Evolutionary conservation across 2,329 filamentous ascomycete species (phyloP).

Genomic region (Pseudogymnoascus sp.): DNA sequence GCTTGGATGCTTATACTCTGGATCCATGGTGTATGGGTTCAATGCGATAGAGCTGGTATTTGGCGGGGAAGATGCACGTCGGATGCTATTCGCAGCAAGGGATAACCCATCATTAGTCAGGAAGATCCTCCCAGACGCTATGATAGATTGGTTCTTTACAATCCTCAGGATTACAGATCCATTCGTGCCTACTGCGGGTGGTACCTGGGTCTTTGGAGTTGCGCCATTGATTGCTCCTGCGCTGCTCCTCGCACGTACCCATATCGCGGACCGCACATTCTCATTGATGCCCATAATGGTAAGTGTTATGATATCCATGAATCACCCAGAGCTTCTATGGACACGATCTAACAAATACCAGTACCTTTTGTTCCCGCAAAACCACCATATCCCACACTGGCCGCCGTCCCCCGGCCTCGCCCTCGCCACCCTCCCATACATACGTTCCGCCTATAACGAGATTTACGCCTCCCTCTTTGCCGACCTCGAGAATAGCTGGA

Average conservation of each 20-base stretch:
- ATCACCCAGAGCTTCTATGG: constrained; percentile 17
- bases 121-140: background rate
- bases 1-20: constrained; percentile 40
- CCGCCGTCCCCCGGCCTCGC: constrained; percentile 58
- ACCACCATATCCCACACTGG: constrained; percentile 20
- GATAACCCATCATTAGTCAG: background rate
- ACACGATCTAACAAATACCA: constrained; percentile 10
- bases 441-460: constrained; percentile 56
- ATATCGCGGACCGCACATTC: constrained; percentile 45
- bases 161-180: constrained; percentile 20
- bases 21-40: constrained; percentile 50
- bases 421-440: constrained; percentile 58
- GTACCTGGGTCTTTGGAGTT: constrained; percentile 36
- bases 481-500: constrained; percentile 27
- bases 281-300: constrained; percentile 30
- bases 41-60: constrained; percentile 61
- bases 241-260: constrained; percentile 60
- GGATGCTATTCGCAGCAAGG: constrained; percentile 39
- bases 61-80: constrained; percentile 51
- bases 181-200: constrained; percentile 20
- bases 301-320: constrained; percentile 48
- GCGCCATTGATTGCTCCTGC: constrained; percentile 61
- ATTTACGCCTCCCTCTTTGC: constrained; percentile 40
- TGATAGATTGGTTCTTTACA: background rate
- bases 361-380: constrained; percentile 21